phyloP scores from a whole-genome alignment of 2,329 filamentous ascomycete genomes.

The Aspergillus alliaceus region DNA sequence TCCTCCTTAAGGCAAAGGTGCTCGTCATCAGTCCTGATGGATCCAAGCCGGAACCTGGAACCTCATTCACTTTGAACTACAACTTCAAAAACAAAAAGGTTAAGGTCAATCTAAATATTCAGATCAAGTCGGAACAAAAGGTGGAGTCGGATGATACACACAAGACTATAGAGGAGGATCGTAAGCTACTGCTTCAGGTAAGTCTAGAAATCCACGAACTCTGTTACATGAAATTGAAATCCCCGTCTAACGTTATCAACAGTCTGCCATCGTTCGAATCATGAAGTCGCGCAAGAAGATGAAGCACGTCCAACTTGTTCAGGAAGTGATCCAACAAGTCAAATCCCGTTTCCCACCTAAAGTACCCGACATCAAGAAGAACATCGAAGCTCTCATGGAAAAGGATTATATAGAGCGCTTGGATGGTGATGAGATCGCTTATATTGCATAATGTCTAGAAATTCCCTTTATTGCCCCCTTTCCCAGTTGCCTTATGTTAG shows the following conservation, averaged over 20 bases:
- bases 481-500: constrained; percentile 4
- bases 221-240: not conserved
- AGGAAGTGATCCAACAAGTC: constrained; percentile 95
- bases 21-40: constrained; percentile 69
- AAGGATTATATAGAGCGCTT: constrained; percentile 98
- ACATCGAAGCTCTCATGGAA: constrained; percentile 96
- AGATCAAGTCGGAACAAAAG: constrained; percentile 93
- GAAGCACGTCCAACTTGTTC: constrained; percentile 93
- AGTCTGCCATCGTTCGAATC: constrained; percentile 98
- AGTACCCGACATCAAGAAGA: constrained; percentile 97
- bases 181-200: constrained; percentile 95
- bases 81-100: constrained; percentile 99
- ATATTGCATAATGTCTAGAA: constrained; percentile 68
- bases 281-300: constrained; percentile 99
- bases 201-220: constrained; percentile 37
- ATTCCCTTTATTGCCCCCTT: constrained; percentile 5
- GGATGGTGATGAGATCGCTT: constrained; percentile 91
- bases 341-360: constrained; percentile 90
- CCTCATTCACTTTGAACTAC: constrained; percentile 81
- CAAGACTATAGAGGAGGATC: constrained; percentile 98
- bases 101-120: constrained; percentile 92
- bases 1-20: constrained; percentile 92
- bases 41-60: constrained; percentile 74
- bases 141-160: constrained; percentile 96
- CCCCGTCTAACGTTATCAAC: constrained; percentile 11